A percentile compares a stretch with the other conserved stretches of the same genome.
Conservation (phyloP, 257 asterid species). For the Solanum sparsipilum region DNA sequence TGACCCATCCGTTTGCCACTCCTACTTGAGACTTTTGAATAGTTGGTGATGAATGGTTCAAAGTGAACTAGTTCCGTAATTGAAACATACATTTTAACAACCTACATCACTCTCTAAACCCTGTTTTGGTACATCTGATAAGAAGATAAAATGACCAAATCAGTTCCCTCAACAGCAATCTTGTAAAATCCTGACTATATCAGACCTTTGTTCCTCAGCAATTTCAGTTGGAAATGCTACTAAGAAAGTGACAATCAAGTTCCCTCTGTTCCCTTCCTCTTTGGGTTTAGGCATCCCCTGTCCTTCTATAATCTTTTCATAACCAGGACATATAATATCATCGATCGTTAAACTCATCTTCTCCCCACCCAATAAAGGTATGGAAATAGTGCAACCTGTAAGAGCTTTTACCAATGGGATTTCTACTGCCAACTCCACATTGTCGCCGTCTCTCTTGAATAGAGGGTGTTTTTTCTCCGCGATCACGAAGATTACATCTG, state of each 20-base stretch:
- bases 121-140: background rate
- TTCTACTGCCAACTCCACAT: constrained; percentile 37
- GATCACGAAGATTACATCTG: constrained; percentile 41
- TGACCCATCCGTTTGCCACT: background rate
- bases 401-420: constrained; percentile 56
- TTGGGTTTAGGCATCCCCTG: constrained; percentile 70
- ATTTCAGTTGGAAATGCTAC: constrained; percentile 50
- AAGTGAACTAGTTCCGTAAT: background rate
- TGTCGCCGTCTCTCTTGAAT: constrained; percentile 51
- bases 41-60: background rate
- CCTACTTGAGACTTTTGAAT: background rate
- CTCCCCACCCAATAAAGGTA: constrained; percentile 50
- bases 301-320: constrained; percentile 35
- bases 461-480: constrained; percentile 38
- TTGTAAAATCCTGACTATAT: constrained; percentile 29
- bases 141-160: background rate
- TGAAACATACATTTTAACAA: background rate
- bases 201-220: constrained; percentile 39
- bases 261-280: constrained; percentile 47
- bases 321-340: constrained; percentile 54
- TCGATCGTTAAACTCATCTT: constrained; percentile 29
- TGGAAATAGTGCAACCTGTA: constrained; percentile 36
- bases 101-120: background rate
- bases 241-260: constrained; percentile 41
- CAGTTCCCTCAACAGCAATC: constrained; percentile 16